Percentiles rank a stretch among this genome's conserved stretches.
Conservation (phyloP, 805 yeast genomes). For the Komagataella pastoris region DNA sequence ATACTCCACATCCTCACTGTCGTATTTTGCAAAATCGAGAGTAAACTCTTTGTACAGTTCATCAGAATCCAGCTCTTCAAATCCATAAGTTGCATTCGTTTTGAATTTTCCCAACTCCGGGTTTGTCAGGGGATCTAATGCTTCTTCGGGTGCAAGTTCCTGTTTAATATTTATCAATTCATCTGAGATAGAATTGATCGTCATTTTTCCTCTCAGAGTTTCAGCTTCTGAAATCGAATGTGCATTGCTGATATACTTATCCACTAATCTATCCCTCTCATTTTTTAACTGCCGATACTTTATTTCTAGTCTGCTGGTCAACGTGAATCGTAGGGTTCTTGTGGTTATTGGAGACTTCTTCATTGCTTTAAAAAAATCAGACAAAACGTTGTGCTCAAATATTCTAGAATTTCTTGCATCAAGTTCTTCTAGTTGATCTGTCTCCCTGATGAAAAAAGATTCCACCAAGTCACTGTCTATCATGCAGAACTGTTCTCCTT, state of each 20-base stretch:
- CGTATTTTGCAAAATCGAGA: neutral
- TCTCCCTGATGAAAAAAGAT: neutral
- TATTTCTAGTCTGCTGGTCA: neutral
- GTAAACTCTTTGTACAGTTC: neutral
- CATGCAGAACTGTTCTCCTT: neutral
- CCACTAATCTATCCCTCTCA: neutral
- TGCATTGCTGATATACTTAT: neutral
- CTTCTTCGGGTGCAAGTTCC: neutral
- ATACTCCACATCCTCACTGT: neutral
- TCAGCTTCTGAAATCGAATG: neutral
- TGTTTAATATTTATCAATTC: neutral
- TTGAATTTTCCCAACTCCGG: neutral
- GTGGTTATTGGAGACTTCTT: neutral
- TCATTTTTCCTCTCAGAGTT: neutral
- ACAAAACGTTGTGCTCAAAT: neutral
- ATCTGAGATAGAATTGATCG: neutral
- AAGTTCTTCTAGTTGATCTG: neutral
- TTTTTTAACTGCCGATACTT: neutral
- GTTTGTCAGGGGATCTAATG: neutral
- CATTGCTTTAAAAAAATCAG: neutral
- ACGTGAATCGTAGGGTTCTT: neutral
- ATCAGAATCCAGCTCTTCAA: neutral
- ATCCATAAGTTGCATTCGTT: neutral
- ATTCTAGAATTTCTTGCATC: neutral
- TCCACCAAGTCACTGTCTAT: neutral